A percentile compares a stretch with the other conserved stretches of the same genome.
phyloP scores from a whole-genome alignment of 1,139 yeast genomes.

The Debaryomyces psychrophilus region DNA sequence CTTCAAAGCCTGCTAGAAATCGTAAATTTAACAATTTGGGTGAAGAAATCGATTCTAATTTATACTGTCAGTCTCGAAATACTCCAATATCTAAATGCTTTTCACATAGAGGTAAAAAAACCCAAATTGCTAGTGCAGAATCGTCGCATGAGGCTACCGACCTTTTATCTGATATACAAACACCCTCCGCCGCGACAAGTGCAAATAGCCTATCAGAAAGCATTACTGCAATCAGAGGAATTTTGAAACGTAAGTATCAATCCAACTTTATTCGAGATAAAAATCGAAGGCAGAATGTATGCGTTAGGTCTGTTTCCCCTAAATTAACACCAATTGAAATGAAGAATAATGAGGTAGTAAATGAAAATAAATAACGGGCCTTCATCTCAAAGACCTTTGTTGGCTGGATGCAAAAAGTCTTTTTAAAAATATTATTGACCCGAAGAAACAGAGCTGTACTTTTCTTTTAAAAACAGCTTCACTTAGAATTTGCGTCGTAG shows the following conservation, averaged over 20 bases:
- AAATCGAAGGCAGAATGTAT: background rate
- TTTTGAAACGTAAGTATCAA: constrained; percentile 8
- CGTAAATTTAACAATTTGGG: background rate
- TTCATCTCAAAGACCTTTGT: too few relatives aligned
- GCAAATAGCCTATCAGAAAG: constrained; percentile 7
- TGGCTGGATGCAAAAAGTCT: too few relatives aligned
- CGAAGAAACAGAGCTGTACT: too few relatives aligned
- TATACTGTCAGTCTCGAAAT: background rate
- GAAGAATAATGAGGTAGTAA: background rate
- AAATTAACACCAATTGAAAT: constrained; percentile 6
- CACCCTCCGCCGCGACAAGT: background rate
- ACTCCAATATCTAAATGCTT: background rate
- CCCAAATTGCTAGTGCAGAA: background rate
- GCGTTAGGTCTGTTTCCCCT: constrained; percentile 7
- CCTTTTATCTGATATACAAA: background rate
- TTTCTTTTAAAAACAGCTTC: too few relatives aligned
- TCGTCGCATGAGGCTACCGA: background rate
- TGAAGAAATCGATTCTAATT: constrained; percentile 4
- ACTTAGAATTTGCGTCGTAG: too few relatives aligned
- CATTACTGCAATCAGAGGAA: constrained; percentile 7
- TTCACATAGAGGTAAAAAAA: background rate
- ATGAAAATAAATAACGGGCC: background rate
- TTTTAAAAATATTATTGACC: too few relatives aligned
- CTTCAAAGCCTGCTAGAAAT: background rate
- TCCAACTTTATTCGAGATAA: constrained; percentile 1